These are phyloP conservation scores for Oryza australiensis DNA, from an alignment of 176 grass and related monocot genomes.

Conservation along the genomic window DNA sequence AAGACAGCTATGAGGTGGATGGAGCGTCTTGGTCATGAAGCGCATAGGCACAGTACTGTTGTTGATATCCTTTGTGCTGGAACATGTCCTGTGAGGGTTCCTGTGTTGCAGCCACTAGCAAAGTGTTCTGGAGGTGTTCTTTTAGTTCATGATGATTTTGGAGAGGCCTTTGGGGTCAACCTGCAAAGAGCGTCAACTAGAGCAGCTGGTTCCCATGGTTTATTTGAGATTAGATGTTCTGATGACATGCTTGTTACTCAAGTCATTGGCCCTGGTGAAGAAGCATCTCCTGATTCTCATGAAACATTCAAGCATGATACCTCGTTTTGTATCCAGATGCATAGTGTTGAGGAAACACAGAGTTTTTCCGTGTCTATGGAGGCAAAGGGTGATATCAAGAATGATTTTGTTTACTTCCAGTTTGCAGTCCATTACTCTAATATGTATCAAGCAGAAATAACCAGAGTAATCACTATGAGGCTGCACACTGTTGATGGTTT, in stretches of 20 bases:
- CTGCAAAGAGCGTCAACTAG: conserved; percentile 87
- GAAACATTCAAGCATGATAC: conserved; percentile 90
- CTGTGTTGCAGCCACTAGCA: conserved; percentile 82
- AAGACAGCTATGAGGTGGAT: conserved; percentile 87
- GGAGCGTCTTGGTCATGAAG: conserved; percentile 85
- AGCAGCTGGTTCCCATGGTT: conserved; percentile 80
- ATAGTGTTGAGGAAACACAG: conserved; percentile 89
- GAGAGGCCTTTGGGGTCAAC: conserved; percentile 96
- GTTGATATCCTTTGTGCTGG: conserved; percentile 95
- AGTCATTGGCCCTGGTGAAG: conserved; percentile 96
- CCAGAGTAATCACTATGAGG: conserved; percentile 78
- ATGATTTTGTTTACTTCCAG: conserved; percentile 90
- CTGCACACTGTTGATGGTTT: conserved; percentile 79
- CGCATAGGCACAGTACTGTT: conserved; percentile 67
- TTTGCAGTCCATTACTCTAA: conserved; percentile 89
- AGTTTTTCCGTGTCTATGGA: conserved; percentile 96
- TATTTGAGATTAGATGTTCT: conserved; percentile 92
- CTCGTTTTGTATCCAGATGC: conserved; percentile 91
- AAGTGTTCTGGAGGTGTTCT: conserved; percentile 92
- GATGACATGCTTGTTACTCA: conserved; percentile 92
- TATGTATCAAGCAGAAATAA: conserved; percentile 81
- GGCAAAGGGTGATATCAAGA: conserved; percentile 77
- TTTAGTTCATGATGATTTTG: conserved; percentile 98
- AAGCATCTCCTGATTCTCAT: conserved; percentile 84
- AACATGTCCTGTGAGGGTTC: conserved; percentile 81